Percentiles rank a stretch among this genome's conserved stretches.
Conservation (phyloP, 1,284 basidiomycete species). For the Ganoderma sinense region DNA sequence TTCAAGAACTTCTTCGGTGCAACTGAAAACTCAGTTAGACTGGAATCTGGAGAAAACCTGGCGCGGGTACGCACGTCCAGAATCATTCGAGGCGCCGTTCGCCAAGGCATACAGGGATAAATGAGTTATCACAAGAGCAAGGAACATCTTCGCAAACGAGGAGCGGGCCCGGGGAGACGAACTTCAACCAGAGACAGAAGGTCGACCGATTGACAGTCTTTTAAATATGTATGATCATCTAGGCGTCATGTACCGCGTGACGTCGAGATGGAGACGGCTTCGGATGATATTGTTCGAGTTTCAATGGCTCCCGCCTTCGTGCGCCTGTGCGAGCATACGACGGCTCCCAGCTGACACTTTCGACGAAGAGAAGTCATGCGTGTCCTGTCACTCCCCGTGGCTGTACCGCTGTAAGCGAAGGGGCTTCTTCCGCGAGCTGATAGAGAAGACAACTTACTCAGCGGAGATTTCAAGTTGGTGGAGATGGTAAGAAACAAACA, state of each 20-base stretch:
- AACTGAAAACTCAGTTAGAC: conserved; percentile 28
- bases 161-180: not conserved
- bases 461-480: not conserved
- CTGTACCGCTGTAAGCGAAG: not conserved
- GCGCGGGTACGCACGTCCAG: not conserved
- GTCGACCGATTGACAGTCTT: not conserved
- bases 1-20: conserved; percentile 57
- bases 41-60: not conserved
- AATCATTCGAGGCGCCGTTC: not conserved
- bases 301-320: not conserved
- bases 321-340: not conserved
- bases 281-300: not conserved
- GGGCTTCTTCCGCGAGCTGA: not conserved
- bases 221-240: not conserved
- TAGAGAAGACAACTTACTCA: not conserved
- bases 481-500: not conserved
- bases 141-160: not conserved
- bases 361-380: not conserved
- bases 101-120: not conserved
- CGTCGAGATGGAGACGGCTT: not conserved
- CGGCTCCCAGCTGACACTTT: not conserved
- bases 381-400: not conserved
- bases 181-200: not conserved
- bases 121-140: not conserved
- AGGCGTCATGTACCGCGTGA: not conserved